These are phyloP conservation scores for Pythium dissimile DNA, from an alignment of 352 stramenopile genomes.

Conservation along the genomic window DNA sequence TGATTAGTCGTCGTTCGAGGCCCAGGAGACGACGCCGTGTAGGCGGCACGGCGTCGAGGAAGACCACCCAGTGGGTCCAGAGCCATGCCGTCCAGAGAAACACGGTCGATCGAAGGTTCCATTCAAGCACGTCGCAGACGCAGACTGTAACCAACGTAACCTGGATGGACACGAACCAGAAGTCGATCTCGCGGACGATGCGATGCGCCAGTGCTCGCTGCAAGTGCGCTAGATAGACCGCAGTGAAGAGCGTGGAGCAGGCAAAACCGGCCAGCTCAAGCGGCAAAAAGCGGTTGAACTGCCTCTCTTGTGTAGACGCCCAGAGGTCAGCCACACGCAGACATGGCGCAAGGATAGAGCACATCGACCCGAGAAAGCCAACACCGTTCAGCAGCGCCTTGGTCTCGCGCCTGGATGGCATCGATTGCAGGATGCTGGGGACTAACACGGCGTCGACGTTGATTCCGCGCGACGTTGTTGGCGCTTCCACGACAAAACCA, in stretches of 20 bases:
- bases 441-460: neutral
- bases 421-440: no score
- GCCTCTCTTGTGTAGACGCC: no score
- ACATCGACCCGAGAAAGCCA: neutral
- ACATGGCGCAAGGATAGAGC: neutral
- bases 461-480: neutral
- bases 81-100: conserved; percentile 1
- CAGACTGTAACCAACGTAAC: neutral
- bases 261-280: neutral
- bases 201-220: neutral
- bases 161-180: conserved; percentile 9
- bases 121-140: neutral
- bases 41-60: conserved; percentile 6
- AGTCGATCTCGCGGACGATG: neutral
- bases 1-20: neutral
- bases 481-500: no score
- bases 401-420: no score
- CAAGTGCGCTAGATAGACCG: neutral
- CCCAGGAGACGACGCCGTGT: neutral
- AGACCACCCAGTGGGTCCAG: conserved; percentile 6
- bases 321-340: neutral
- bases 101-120: neutral
- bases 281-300: neutral
- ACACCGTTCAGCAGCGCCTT: neutral
- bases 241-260: neutral